Conservation (phyloP, 768 basidiomycete genomes). For the Amanita rimosa region DNA sequence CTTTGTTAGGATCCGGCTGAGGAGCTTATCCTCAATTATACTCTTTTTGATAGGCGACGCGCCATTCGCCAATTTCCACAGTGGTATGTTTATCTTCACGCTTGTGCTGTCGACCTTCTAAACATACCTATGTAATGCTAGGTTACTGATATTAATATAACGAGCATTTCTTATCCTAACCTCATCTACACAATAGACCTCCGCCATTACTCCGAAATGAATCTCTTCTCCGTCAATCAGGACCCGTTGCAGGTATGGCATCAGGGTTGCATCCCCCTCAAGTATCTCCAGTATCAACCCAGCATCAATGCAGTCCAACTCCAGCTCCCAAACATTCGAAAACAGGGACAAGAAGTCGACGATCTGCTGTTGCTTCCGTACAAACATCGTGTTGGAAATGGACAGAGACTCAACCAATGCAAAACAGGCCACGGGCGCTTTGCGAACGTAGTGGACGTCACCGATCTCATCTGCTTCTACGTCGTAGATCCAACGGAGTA, state of each 20-base stretch:
- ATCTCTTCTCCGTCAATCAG: not conserved
- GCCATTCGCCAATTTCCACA: constrained; percentile 97
- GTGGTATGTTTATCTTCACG: no score
- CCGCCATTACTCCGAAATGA: not conserved
- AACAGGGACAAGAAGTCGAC: constrained; percentile 2
- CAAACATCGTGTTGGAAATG: constrained; percentile 1
- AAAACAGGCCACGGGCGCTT: not conserved
- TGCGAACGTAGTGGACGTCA: not conserved
- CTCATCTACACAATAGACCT: not conserved
- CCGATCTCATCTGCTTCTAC: not conserved
- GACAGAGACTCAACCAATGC: not conserved
- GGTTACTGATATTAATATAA: no score
- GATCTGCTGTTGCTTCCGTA: not conserved
- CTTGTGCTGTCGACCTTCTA: no score
- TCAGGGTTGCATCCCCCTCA: not conserved
- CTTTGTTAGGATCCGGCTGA: constrained; percentile 73
- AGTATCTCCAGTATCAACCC: not conserved
- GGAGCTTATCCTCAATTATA: constrained; percentile 93
- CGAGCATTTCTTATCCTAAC: no score
- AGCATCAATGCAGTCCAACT: not conserved
- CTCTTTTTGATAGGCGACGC: constrained; percentile 88
- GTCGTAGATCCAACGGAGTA: constrained; percentile 1
- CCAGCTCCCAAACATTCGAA: constrained; percentile 1
- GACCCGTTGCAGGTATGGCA: not conserved
- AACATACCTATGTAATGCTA: no score